These are phyloP conservation scores for Aureobasidium pullulans DNA, from an alignment of 2,329 filamentous ascomycete genomes.

Conservation along the genomic window DNA sequence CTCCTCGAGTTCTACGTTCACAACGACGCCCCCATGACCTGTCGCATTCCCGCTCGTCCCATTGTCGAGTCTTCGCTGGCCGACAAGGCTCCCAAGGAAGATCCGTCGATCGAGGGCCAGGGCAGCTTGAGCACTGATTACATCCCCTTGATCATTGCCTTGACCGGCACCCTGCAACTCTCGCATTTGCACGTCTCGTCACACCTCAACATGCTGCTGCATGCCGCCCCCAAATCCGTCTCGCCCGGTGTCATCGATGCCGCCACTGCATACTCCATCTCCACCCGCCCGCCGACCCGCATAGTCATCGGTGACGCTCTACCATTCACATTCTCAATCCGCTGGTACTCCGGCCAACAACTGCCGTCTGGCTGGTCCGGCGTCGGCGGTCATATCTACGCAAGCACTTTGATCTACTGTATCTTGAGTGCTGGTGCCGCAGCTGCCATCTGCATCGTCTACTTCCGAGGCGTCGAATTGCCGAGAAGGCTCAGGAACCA, in stretches of 20 bases:
- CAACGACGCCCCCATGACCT: conserved; percentile 86
- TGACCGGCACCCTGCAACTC: conserved; percentile 81
- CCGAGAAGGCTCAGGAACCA: conserved; percentile 48
- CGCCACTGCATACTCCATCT: conserved; percentile 75
- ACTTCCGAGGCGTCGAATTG: conserved; percentile 47
- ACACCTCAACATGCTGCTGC: conserved; percentile 81
- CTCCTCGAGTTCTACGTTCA: conserved; percentile 96
- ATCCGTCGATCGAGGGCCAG: conserved; percentile 23
- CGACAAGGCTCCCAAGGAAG: conserved; percentile 25
- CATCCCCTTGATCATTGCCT: conserved; percentile 78
- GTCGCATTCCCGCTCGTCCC: conserved; percentile 77
- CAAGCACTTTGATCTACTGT: conserved; percentile 44
- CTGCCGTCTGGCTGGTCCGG: conserved; percentile 54
- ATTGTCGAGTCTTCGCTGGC: conserved; percentile 33
- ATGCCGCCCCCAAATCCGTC: conserved; percentile 48
- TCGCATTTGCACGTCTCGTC: conserved; percentile 88
- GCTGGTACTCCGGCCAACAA: conserved; percentile 75
- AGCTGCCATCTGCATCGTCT: conserved; percentile 46
- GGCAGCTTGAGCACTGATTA: conserved; percentile 42
- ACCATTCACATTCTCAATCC: conserved; percentile 68
- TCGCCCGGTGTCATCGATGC: conserved; percentile 74
- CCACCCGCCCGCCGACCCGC: conserved; percentile 45
- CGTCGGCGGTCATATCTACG: conserved; percentile 44
- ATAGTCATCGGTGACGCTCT: conserved; percentile 84
- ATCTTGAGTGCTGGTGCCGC: conserved; percentile 40